Base-by-base conservation (phyloP, 2,329 filamentous ascomycete species). In the Ophiostoma pallidulum region DNA sequence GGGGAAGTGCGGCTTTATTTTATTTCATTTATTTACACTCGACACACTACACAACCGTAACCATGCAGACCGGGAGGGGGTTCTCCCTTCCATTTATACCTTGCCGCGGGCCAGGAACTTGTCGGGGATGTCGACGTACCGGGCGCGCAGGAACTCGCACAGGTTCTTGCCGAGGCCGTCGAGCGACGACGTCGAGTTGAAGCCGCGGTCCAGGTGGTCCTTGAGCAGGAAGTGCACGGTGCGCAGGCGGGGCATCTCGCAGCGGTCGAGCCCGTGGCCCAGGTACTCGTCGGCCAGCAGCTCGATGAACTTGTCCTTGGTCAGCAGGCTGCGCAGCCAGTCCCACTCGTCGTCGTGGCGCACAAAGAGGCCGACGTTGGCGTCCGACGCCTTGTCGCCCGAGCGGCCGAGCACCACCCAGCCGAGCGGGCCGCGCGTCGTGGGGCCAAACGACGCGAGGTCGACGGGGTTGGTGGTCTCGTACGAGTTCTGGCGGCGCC, bases 291-390 rank as follows among this genome's bases (percentile, higher is more conserved):
- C 60, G 1, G 62, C 66, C 29, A 69, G 56, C 3, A 69, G 49
- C 22, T 59, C 58, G 22, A 63, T 59, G 37, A 75, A 52, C 14
- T 61, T 66, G 1, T 59, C 57, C 8, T 60, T 56, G 0, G 63
- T 71, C 54, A 75, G 57, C 5, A 71, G 38, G 2, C 59, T 60
- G 31, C 67, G 62, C 13, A 73, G 53, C 70, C 70, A 72, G 4
- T 67, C 61, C 52, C 65, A 74, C 53, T 73, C 69, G 39, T 71
- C 66, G 1, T 59, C 57, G 16, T 64, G 52, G 5, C 66, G 59
- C 5, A 71, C 67, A 53, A 69, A 77, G 51, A 73, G 64, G 0
- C 69, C 70, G 4, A 70, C 60, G 41, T 72, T 73, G 28, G 61
- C 62, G 52, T 73, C 65, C 0, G 63, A 61, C 0, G 63, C 68